Evolutionary conservation across 2,329 filamentous ascomycete species (phyloP).

Genomic region (Akanthomyces dipterigenus): DNA sequence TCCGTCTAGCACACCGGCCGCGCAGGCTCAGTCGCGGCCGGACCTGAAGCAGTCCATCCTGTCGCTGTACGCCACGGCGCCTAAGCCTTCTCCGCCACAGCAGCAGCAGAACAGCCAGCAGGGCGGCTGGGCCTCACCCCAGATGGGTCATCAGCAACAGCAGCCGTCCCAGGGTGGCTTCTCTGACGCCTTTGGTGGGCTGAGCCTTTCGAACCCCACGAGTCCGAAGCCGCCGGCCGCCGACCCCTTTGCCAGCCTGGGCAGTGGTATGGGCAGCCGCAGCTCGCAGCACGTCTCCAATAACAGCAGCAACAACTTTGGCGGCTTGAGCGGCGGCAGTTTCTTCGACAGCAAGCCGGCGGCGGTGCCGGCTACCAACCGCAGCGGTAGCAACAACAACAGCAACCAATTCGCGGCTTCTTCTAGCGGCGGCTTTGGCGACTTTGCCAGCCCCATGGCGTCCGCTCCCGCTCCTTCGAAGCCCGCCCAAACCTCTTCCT

Average conservation of each 20-base stretch:
- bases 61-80: conserved; percentile 82
- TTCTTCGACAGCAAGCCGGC: conserved; percentile 75
- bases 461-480: conserved; percentile 31
- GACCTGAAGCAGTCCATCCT: conserved; percentile 97
- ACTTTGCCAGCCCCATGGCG: conserved; percentile 55
- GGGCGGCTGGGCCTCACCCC: conserved; percentile 58
- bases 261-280: conserved; percentile 29
- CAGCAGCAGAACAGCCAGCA: conserved; percentile 49
- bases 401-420: neutral
- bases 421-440: conserved; percentile 55
- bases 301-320: conserved; percentile 40
- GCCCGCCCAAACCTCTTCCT: conserved; percentile 39
- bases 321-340: conserved; percentile 60
- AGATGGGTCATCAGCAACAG: conserved; percentile 29
- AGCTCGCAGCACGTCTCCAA: conserved; percentile 29
- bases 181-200: conserved; percentile 63
- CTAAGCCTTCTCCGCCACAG: conserved; percentile 62
- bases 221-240: conserved; percentile 35
- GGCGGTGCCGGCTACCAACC: conserved; percentile 19
- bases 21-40: conserved; percentile 66
- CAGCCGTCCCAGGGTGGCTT: conserved; percentile 32
- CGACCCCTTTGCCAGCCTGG: conserved; percentile 57
- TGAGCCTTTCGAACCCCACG: conserved; percentile 37
- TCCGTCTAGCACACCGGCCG: conserved; percentile 72
- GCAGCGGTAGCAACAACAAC: neutral